Evolutionary conservation across 208 protist species (phyloP).

Genomic region (Leishmania arabica): DNA sequence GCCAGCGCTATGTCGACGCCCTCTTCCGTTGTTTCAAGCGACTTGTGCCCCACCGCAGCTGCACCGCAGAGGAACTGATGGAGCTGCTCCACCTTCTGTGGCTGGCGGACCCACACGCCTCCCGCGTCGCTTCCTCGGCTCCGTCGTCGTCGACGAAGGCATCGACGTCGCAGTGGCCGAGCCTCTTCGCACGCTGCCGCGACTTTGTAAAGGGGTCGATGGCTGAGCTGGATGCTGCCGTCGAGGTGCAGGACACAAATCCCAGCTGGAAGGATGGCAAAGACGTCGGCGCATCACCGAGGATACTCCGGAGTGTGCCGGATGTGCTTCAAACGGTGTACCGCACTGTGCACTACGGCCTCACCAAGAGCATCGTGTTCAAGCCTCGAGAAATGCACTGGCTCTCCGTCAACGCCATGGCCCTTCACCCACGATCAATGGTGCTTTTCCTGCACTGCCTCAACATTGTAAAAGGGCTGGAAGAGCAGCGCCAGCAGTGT

Average conservation of each 20-base stretch:
- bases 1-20: conserved; percentile 25
- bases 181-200: conserved; percentile 3
- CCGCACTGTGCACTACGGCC: neutral
- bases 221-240: neutral
- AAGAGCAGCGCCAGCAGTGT: neutral
- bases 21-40: conserved; percentile 20
- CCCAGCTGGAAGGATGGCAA: neutral
- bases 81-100: conserved; percentile 33
- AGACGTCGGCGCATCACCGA: neutral
- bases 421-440: conserved; percentile 3
- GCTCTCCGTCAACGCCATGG: neutral
- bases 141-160: neutral
- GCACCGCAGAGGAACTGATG: conserved; percentile 11
- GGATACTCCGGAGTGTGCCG: neutral
- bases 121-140: neutral
- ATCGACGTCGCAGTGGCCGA: conserved; percentile 14
- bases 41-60: conserved; percentile 9
- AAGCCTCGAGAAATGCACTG: conserved; percentile 4
- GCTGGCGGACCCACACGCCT: conserved; percentile 24
- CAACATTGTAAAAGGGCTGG: neutral
- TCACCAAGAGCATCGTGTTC: neutral
- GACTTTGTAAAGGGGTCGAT: conserved; percentile 1
- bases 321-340: conserved; percentile 8
- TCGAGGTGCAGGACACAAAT: neutral
- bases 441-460: conserved; percentile 7